These are phyloP conservation scores for Alopecurus myosuroides DNA, from an alignment of 176 grass and related monocot species.

Conservation along the genomic window DNA sequence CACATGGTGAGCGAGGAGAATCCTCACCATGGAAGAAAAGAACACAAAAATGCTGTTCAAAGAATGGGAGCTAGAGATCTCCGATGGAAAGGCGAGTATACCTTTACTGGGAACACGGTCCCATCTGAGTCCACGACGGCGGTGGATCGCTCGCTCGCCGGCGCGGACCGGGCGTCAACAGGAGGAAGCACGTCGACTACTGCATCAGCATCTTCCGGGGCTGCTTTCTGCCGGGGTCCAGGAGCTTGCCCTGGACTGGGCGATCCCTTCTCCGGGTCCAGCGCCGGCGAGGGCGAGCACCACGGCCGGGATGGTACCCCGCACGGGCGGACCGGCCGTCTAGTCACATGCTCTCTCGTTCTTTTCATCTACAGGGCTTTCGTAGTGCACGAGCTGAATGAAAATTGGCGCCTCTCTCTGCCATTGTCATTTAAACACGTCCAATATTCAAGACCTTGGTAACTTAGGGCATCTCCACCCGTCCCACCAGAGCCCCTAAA, in stretches of 20 bases:
- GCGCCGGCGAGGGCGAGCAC: conserved; percentile 41
- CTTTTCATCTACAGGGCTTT: too few species aligned
- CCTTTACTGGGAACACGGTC: conserved; percentile 80
- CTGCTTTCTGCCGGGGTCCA: conserved; percentile 66
- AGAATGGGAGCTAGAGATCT: background rate
- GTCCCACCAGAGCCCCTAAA: too few species aligned
- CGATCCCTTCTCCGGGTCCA: background rate
- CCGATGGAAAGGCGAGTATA: background rate
- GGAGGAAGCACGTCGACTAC: conserved; percentile 69
- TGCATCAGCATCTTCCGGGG: conserved; percentile 60
- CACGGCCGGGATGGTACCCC: conserved; percentile 56
- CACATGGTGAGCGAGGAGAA: background rate
- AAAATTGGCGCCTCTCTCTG: too few species aligned
- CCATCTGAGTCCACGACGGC: conserved; percentile 50
- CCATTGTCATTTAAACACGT: too few species aligned
- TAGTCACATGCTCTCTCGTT: too few species aligned
- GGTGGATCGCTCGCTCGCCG: conserved; percentile 40
- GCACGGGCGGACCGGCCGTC: too few species aligned
- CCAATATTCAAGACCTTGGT: too few species aligned
- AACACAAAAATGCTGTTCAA: background rate
- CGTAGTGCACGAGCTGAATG: too few species aligned
- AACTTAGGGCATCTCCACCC: too few species aligned
- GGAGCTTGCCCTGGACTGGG: conserved; percentile 28
- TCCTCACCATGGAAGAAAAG: background rate
- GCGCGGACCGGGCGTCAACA: conserved; percentile 62